phyloP scores from a whole-genome alignment of 2,329 filamentous ascomycete genomes.

The Thielaviopsis populi region DNA sequence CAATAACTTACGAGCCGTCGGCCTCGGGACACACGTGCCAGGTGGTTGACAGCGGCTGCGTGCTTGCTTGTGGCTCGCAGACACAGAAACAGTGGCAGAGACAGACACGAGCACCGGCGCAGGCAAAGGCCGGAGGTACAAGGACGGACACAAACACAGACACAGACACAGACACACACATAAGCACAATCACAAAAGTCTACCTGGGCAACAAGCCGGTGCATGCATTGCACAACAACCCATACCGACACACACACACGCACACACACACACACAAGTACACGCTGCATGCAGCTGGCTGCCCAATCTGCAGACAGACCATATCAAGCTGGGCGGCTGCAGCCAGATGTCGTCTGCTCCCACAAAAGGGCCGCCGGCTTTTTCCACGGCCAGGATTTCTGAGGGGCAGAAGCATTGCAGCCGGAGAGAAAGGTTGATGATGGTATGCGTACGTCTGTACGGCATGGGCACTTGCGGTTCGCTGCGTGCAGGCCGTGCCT shows the following conservation, averaged over 20 bases:
- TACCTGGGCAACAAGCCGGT: not conserved
- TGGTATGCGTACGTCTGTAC: no score
- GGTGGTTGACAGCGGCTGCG: conserved; percentile 2
- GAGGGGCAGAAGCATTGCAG: no score
- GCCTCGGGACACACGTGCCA: not conserved
- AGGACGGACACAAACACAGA: not conserved
- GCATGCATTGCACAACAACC: not conserved
- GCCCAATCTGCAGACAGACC: not conserved
- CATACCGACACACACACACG: not conserved
- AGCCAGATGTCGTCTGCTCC: not conserved
- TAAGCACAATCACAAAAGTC: not conserved
- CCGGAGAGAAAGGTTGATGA: no score
- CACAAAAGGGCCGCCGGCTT: not conserved
- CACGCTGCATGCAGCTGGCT: not conserved
- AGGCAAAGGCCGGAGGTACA: not conserved
- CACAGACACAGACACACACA: not conserved
- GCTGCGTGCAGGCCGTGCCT: no score
- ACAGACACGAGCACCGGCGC: not conserved
- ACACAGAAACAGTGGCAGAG: not conserved
- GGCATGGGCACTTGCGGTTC: no score
- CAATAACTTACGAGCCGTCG: not conserved
- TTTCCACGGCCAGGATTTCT: no score
- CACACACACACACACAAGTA: not conserved
- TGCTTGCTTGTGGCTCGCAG: not conserved
- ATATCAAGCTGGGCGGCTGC: not conserved